phyloP scores from a whole-genome alignment of 2,329 filamentous ascomycete genomes.

The Cordyceps farinosa region DNA sequence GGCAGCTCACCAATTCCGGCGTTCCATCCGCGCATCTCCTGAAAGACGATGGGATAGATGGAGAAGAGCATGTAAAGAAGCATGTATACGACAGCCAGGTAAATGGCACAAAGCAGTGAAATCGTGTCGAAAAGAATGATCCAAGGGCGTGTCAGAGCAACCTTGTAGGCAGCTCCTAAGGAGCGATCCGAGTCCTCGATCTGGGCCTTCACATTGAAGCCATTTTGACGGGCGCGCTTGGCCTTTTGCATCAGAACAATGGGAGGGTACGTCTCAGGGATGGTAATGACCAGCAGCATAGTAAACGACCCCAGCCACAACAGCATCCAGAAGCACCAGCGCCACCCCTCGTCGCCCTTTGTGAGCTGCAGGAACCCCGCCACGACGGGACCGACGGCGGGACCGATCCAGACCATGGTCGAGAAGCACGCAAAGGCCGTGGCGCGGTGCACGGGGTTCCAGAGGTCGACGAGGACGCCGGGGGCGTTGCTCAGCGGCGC shows the following conservation, averaged over 20 bases:
- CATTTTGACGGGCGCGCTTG: slow-evolving; percentile 43
- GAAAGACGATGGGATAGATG: slow-evolving; percentile 55
- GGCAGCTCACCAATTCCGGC: slow-evolving; percentile 49
- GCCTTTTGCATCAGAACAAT: slow-evolving; percentile 53
- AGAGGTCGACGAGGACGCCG: slow-evolving; percentile 52
- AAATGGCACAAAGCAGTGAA: slow-evolving; percentile 48
- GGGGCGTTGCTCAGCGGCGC: slow-evolving; percentile 47
- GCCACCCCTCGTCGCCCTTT: slow-evolving; percentile 49
- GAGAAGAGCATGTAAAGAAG: slow-evolving; percentile 57
- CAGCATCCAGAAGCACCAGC: slow-evolving; percentile 50
- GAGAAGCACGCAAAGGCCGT: slow-evolving; percentile 53
- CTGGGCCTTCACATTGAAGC: slow-evolving; percentile 48
- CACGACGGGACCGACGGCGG: slow-evolving; percentile 51
- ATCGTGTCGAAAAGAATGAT: slow-evolving; percentile 52
- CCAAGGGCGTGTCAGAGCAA: slow-evolving; percentile 52
- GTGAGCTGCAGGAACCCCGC: slow-evolving; percentile 55
- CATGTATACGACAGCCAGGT: slow-evolving; percentile 50
- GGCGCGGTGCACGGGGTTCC: slow-evolving; percentile 48
- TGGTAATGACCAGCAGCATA: slow-evolving; percentile 48
- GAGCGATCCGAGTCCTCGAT: slow-evolving; percentile 43
- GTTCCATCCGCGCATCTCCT: slow-evolving; percentile 51
- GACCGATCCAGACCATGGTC: slow-evolving; percentile 52
- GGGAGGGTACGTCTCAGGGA: slow-evolving; percentile 55
- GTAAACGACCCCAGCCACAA: slow-evolving; percentile 41
- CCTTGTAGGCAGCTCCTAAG: slow-evolving; percentile 44